phyloP scores from a whole-genome alignment of 2,329 filamentous ascomycete genomes.

The Harringtonia aguacate region DNA sequence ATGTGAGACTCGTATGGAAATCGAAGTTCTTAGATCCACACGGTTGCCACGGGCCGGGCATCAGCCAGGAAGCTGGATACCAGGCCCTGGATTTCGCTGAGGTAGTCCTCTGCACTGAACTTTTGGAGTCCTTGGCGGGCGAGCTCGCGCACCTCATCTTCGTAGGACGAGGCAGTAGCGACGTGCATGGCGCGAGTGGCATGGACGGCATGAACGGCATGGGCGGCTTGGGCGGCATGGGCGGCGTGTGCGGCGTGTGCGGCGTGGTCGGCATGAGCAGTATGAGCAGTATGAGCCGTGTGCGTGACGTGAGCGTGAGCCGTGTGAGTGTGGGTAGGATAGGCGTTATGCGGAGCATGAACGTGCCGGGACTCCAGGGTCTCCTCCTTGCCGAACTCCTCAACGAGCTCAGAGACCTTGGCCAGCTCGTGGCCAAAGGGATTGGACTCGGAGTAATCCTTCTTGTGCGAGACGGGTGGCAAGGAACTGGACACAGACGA shows the following conservation, averaged over 20 bases:
- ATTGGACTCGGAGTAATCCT: conserved; percentile 35
- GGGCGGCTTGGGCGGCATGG: too few relatives aligned
- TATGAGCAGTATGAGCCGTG: too few relatives aligned
- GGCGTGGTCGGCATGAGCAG: too few relatives aligned
- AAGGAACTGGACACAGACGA: conserved; percentile 9
- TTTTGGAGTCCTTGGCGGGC: conserved; percentile 58
- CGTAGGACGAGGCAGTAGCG: conserved; percentile 23
- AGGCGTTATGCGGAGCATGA: too few relatives aligned
- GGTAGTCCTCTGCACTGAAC: conserved; percentile 73
- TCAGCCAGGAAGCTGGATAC: conserved; percentile 49
- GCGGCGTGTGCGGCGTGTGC: too few relatives aligned
- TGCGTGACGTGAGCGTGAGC: too few relatives aligned
- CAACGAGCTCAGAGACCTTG: conserved; percentile 84
- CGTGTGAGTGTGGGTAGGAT: too few relatives aligned
- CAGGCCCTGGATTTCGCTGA: conserved; percentile 65
- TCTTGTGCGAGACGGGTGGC: conserved; percentile 26
- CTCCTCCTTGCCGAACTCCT: conserved; percentile 63
- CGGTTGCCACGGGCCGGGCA: conserved; percentile 17
- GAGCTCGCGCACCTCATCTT: conserved; percentile 67
- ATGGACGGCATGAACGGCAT: not conserved
- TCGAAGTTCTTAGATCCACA: conserved; percentile 37
- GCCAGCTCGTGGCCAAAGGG: conserved; percentile 86
- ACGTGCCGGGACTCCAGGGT: conserved; percentile 2
- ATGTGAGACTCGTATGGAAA: not conserved
- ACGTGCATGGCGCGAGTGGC: not conserved